Conservation (phyloP, 108 stramenopile genomes). For the Fragilaria crotonensis region DNA sequence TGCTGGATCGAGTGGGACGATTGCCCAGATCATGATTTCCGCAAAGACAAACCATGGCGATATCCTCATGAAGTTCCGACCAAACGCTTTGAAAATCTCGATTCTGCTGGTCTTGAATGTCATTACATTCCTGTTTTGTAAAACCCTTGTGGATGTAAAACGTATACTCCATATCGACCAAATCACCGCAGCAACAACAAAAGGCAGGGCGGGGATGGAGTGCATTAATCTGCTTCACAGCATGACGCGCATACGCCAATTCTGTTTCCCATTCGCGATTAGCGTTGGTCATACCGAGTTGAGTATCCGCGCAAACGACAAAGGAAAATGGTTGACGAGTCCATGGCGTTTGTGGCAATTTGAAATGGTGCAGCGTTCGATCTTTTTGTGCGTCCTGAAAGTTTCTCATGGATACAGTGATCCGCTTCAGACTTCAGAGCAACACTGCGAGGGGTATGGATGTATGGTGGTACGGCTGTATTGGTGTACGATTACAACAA, state of each 20-base stretch:
- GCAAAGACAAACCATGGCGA: slow-evolving; percentile 75
- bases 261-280: slow-evolving; percentile 56
- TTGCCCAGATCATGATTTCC: slow-evolving; percentile 84
- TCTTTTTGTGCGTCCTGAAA: slow-evolving; percentile 6
- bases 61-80: slow-evolving; percentile 44
- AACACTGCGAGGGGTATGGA: too few relatives aligned
- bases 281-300: slow-evolving; percentile 44
- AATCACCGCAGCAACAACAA: slow-evolving; percentile 70
- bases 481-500: too few relatives aligned
- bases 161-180: slow-evolving; percentile 54
- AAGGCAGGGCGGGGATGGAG: slow-evolving; percentile 50
- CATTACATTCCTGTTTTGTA: slow-evolving; percentile 49
- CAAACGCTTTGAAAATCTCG: slow-evolving; percentile 48
- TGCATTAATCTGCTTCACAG: slow-evolving; percentile 42
- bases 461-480: too few relatives aligned
- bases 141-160: slow-evolving; percentile 29
- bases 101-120: slow-evolving; percentile 54
- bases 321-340: slow-evolving; percentile 20
- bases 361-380: slow-evolving; percentile 17
- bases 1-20: slow-evolving; percentile 47
- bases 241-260: slow-evolving; percentile 40
- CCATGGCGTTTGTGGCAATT: slow-evolving; percentile 6
- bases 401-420: too few relatives aligned
- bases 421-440: too few relatives aligned
- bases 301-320: slow-evolving; percentile 62